phyloP scores from a whole-genome alignment of 208 protist species.

The Acanthamoeba sp. region DNA sequence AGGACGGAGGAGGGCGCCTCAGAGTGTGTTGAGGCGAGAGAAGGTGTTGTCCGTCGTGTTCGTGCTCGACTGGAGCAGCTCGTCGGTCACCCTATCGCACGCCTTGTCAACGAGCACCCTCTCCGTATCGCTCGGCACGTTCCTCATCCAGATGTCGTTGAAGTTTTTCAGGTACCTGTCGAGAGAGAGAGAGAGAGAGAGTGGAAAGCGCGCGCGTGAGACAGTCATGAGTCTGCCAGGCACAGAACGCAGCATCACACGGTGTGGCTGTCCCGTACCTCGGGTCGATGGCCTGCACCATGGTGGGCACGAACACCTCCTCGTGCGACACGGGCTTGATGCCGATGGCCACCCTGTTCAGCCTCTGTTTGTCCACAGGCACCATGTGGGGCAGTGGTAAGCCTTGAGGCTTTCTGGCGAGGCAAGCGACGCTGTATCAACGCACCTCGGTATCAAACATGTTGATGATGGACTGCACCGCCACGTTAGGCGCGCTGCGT shows the following conservation, averaged over 20 bases:
- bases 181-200: background rate
- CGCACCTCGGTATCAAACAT: background rate
- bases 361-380: background rate
- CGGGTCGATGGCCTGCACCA: slow-evolving; percentile 1
- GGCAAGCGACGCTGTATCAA: no score
- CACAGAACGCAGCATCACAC: background rate
- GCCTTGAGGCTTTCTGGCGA: no score
- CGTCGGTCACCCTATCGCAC: slow-evolving; percentile 12
- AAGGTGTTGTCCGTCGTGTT: slow-evolving; percentile 46
- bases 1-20: no score
- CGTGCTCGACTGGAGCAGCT: slow-evolving; percentile 31
- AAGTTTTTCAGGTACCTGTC: slow-evolving; percentile 3
- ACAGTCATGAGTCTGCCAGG: background rate
- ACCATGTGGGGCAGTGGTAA: background rate
- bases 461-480: slow-evolving; percentile 52
- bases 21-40: slow-evolving; percentile 58
- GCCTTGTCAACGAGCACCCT: slow-evolving; percentile 17
- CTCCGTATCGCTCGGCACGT: slow-evolving; percentile 25
- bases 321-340: background rate
- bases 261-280: background rate
- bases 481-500: slow-evolving; percentile 31
- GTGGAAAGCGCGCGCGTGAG: background rate
- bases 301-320: slow-evolving; percentile 44
- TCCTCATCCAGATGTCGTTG: slow-evolving; percentile 39
- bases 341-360: slow-evolving; percentile 63